Evolutionary conservation across 2,329 filamentous ascomycete genomes (phyloP), one percentile per base, ranked within the genome.

Genomic region (Claviceps humidiphila): DNA sequence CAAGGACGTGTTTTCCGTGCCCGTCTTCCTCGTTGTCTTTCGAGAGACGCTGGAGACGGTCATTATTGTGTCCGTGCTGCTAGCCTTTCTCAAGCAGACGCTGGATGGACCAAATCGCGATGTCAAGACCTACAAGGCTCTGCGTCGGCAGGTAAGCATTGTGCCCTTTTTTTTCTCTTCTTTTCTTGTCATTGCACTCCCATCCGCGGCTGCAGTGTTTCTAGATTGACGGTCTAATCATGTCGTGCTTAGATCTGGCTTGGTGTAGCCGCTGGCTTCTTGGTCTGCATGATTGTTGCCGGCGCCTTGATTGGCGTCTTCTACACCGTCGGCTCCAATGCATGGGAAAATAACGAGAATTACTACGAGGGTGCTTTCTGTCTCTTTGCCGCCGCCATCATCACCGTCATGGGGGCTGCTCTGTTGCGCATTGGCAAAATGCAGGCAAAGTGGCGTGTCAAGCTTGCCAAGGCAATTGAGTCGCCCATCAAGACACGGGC

Each of bases 1-100:
- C 65, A 74, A 77, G 55, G 78, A 85, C 64, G 81, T 89, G 53
- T 89, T 89, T 66, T 78, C 85, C 56, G 81, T 89, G 22, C 85
- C 85, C 58, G 80, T 95, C 52, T 95, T 95, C 72, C 90, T 95
- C 72, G 87, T 95, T 66, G 83, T 87, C 69, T 93, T 95, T 66
- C 82, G 89, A 63, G 89, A 95, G 71, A 81, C 82, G 43, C 73
- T 95, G 47, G 89, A 95, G 72, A 86, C 85, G 1, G 83, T 79
- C 61, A 89, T 95, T 63, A 87, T 95, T 60, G 81, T 94, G 56
- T 91, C 89, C 0, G 85, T 95, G n/a, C 74, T 95, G 38, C 77
- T 95, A 42, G 81, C 88, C 22, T 94, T 93, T 65, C 71, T 94
- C 54, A 93, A 91, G 67, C 86, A 93, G 66, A 87, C 84, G 3